These are phyloP conservation scores for Cutaneotrichosporon dermatis DNA, from an alignment of 1,284 basidiomycete species.

Conservation along the genomic window DNA sequence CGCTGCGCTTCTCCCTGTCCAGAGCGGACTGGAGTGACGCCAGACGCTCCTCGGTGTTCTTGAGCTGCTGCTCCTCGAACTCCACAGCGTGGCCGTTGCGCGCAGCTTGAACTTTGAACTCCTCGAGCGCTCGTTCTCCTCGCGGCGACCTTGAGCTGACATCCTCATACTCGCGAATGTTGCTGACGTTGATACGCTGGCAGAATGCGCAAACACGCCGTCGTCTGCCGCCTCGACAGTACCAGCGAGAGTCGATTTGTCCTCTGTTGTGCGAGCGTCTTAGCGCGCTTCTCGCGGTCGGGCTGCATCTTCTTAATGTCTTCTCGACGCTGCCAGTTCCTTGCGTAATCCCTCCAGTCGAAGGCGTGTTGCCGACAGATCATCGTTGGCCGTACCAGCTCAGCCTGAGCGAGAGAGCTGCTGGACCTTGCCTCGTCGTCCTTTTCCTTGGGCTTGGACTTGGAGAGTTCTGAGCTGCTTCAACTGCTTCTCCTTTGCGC, in stretches of 20 bases:
- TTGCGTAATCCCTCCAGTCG: slow-evolving; percentile 33
- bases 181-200: slow-evolving; percentile 66
- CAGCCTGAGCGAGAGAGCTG: slow-evolving; percentile 73
- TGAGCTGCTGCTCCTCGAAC: slow-evolving; percentile 72
- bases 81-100: slow-evolving; percentile 79
- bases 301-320: slow-evolving; percentile 65
- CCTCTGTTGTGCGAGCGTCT: slow-evolving; percentile 55
- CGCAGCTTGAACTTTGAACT: slow-evolving; percentile 82
- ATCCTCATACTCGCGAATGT: slow-evolving; percentile 93
- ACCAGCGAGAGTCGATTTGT: slow-evolving; percentile 58
- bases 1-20: slow-evolving; percentile 57
- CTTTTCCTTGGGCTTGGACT: slow-evolving; percentile 73
- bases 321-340: slow-evolving; percentile 72
- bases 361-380: slow-evolving; percentile 56
- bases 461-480: slow-evolving; percentile 74
- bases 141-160: slow-evolving; percentile 85
- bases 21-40: slow-evolving; percentile 57
- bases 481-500: slow-evolving; percentile 68
- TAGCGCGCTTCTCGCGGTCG: slow-evolving; percentile 60
- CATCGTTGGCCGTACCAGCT: slow-evolving; percentile 71
- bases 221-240: slow-evolving; percentile 76
- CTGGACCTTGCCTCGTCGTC: slow-evolving; percentile 72
- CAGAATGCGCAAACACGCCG: slow-evolving; percentile 78
- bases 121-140: slow-evolving; percentile 75
- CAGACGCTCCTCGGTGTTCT: slow-evolving; percentile 62